Conservation (phyloP, 352 stramenopile species). For the Ophiocytium majus region DNA sequence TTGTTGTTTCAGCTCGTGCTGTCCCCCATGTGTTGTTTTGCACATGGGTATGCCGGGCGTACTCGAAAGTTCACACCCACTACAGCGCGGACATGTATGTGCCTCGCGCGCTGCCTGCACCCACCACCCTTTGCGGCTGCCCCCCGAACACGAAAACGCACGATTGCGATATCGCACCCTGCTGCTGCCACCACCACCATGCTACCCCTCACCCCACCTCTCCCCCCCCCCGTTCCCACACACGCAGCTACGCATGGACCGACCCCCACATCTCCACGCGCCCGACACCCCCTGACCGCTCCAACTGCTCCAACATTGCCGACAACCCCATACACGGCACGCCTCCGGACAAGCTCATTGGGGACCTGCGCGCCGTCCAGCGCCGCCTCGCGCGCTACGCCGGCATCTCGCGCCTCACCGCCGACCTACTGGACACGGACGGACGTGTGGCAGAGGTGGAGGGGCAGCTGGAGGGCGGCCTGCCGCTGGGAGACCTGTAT, state of each 20-base stretch:
- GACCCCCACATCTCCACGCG: constrained; percentile 16
- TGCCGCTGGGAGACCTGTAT: background rate
- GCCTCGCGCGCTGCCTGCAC: too few species aligned
- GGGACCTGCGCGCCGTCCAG: constrained; percentile 77
- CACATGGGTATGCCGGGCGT: too few species aligned
- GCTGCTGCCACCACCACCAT: too few species aligned
- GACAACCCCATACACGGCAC: constrained; percentile 90
- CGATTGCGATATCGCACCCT: too few species aligned
- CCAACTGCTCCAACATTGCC: constrained; percentile 81
- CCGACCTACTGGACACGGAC: constrained; percentile 80
- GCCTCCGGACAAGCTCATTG: constrained; percentile 81
- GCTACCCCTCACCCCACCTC: background rate
- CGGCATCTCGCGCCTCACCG: constrained; percentile 79
- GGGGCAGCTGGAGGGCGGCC: background rate
- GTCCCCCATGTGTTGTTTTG: too few species aligned
- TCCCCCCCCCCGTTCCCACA: background rate
- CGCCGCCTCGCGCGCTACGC: constrained; percentile 86
- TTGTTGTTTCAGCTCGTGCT: too few species aligned
- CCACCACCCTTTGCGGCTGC: too few species aligned
- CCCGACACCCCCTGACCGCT: constrained; percentile 36
- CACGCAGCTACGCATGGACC: constrained; percentile 4
- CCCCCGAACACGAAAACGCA: too few species aligned
- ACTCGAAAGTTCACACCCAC: too few species aligned
- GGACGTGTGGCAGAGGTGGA: background rate
- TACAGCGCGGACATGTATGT: too few species aligned